Conservation (phyloP, 2,329 filamentous ascomycete genomes). For the Pseudophaeomoniella oleicola region DNA sequence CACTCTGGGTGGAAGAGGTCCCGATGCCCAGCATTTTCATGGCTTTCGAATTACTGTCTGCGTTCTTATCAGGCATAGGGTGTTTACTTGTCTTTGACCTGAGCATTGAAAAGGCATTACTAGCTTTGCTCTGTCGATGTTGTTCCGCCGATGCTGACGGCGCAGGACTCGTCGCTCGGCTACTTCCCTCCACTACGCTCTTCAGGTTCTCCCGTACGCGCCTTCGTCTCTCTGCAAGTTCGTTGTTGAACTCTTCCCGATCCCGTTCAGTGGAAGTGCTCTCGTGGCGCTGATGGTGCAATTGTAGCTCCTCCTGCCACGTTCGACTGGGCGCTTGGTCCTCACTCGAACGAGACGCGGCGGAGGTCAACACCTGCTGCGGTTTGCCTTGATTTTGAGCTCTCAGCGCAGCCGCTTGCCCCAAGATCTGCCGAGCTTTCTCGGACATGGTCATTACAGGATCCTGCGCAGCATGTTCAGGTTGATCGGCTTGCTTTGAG, state of each 20-base stretch:
- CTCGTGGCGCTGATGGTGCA: constrained; percentile 25
- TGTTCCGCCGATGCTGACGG: constrained; percentile 21
- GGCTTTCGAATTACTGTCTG: constrained; percentile 19
- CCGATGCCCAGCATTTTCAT: constrained; percentile 27
- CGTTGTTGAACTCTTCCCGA: constrained; percentile 31
- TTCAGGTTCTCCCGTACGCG: constrained; percentile 33
- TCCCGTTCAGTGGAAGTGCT: constrained; percentile 35
- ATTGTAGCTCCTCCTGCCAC: constrained; percentile 34
- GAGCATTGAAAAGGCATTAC: constrained; percentile 29
- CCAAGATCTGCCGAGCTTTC: constrained; percentile 22
- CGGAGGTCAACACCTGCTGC: constrained; percentile 8
- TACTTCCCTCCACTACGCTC: constrained; percentile 26
- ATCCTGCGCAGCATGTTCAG: constrained; percentile 4
- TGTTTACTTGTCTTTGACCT: constrained; percentile 26
- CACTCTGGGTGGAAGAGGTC: constrained; percentile 14
- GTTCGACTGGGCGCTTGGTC: constrained; percentile 10
- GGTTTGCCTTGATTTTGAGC: constrained; percentile 11
- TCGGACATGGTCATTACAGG: constrained; percentile 16
- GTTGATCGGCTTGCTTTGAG: constrained; percentile 11
- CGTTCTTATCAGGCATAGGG: constrained; percentile 14
- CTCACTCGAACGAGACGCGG: constrained; percentile 5
- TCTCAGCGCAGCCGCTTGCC: constrained; percentile 19
- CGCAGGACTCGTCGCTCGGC: constrained; percentile 27
- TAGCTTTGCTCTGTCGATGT: constrained; percentile 16
- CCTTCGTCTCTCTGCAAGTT: constrained; percentile 31